A percentile compares a stretch with the other conserved stretches of the same genome.
Conservation (phyloP, 108 stramenopile genomes). For the Seminavis robusta region DNA sequence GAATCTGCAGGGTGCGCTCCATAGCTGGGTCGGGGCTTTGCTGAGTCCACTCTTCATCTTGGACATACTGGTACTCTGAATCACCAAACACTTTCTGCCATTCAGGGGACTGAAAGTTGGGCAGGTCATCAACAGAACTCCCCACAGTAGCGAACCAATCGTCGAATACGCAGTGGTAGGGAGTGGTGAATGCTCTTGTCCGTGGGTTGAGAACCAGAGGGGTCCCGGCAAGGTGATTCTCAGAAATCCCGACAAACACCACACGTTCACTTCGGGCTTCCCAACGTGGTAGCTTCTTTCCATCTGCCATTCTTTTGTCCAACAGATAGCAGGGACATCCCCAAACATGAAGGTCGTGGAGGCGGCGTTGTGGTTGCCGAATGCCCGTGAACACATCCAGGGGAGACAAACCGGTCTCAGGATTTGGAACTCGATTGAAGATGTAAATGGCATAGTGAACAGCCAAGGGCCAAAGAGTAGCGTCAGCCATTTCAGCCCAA, state of each 20-base stretch:
- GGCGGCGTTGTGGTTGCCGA: neutral
- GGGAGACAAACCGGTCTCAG: conserved; percentile 3
- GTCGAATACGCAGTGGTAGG: conserved; percentile 16
- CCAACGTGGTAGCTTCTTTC: conserved; percentile 31
- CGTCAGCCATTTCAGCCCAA: conserved; percentile 27
- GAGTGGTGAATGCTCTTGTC: conserved; percentile 19
- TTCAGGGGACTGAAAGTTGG: conserved; percentile 7
- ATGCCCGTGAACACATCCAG: conserved; percentile 6
- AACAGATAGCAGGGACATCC: conserved; percentile 34
- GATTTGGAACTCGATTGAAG: conserved; percentile 26
- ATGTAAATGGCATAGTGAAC: conserved; percentile 31
- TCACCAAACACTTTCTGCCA: conserved; percentile 25
- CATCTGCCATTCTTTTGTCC: conserved; percentile 22
- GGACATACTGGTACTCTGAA: neutral
- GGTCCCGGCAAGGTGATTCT: neutral
- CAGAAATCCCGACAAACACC: conserved; percentile 22
- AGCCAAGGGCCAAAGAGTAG: conserved; percentile 47
- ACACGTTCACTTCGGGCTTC: conserved; percentile 13
- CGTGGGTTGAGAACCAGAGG: conserved; percentile 7
- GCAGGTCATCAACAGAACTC: neutral
- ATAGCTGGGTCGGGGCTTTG: too few species aligned
- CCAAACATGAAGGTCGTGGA: conserved; percentile 28
- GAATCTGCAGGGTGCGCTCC: too few species aligned
- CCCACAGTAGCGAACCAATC: too few species aligned
- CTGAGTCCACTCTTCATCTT: too few species aligned